Evolutionary conservation across 2,329 filamentous ascomycete species (phyloP).

Genomic region (Venturia pyrina): DNA sequence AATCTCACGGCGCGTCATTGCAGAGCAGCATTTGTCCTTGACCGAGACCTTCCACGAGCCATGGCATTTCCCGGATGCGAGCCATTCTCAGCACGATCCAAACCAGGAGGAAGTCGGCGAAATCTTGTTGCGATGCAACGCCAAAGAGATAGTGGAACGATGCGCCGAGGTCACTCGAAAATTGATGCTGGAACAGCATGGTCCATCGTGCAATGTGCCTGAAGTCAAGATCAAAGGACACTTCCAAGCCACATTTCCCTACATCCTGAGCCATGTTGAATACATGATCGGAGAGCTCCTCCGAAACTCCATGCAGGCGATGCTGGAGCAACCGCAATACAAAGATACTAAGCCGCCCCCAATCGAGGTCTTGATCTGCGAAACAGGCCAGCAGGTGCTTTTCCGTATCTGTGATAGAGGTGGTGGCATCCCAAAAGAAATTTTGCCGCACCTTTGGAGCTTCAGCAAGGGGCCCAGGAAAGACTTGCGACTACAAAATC

Average conservation of each 20-base stretch:
- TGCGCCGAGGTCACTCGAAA: constrained; percentile 69
- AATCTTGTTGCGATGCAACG: constrained; percentile 87
- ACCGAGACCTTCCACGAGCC: constrained; percentile 89
- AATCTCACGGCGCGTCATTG: constrained; percentile 92
- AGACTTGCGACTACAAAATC: constrained; percentile 68
- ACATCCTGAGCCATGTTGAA: constrained; percentile 90
- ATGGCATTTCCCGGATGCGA: constrained; percentile 77
- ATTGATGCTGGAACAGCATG: constrained; percentile 66
- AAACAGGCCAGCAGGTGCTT: constrained; percentile 88
- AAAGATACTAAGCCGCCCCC: constrained; percentile 53
- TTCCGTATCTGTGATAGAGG: constrained; percentile 93
- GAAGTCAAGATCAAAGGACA: constrained; percentile 78
- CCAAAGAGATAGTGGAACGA: constrained; percentile 75
- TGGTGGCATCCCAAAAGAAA: constrained; percentile 76
- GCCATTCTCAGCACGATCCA: constrained; percentile 47
- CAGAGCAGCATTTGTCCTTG: constrained; percentile 90
- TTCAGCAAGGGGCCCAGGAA: constrained; percentile 88
- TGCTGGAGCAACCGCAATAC: constrained; percentile 58
- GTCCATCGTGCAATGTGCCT: constrained; percentile 60
- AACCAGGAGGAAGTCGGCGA: constrained; percentile 84
- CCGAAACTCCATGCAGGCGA: constrained; percentile 87
- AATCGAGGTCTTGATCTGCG: constrained; percentile 89
- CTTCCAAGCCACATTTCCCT: constrained; percentile 83
- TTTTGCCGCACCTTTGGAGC: constrained; percentile 87
- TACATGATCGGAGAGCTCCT: constrained; percentile 95